These are phyloP conservation scores for Polytrichum formosum DNA, from an alignment of 225 moss, liverwort and hornwort genomes.

Conservation along the genomic window DNA sequence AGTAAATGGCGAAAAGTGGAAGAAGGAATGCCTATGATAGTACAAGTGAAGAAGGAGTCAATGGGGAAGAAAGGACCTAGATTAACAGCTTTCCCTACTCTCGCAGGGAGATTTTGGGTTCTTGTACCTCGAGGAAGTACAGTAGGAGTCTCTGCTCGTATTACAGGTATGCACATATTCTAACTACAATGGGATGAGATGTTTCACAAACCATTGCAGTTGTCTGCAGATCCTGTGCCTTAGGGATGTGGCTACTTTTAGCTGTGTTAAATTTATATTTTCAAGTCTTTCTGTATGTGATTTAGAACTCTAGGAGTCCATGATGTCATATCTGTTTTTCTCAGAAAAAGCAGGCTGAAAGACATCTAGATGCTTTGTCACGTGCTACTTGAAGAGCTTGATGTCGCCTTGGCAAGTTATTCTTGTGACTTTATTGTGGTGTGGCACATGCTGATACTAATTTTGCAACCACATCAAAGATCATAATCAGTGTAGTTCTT, in stretches of 20 bases:
- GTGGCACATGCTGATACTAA: too few species aligned
- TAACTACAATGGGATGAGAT: neutral
- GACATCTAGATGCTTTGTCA: too few species aligned
- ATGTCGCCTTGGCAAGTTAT: neutral
- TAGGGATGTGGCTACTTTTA: too few species aligned
- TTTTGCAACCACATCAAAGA: too few species aligned
- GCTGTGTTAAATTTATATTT: too few species aligned
- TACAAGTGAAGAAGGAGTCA: conserved; percentile 96
- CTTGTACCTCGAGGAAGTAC: conserved; percentile 81
- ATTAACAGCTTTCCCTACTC: conserved; percentile 88
- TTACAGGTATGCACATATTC: conserved; percentile 51
- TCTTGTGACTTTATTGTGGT: neutral
- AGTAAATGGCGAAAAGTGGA: conserved; percentile 94
- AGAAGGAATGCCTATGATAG: conserved; percentile 95
- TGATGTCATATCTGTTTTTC: too few species aligned
- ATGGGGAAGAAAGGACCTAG: conserved; percentile 97
- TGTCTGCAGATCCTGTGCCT: too few species aligned
- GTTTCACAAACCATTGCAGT: neutral
- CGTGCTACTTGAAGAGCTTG: too few species aligned
- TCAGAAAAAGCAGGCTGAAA: too few species aligned
- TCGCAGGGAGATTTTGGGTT: conserved; percentile 98
- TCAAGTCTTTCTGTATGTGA: too few species aligned
- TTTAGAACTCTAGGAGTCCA: too few species aligned
- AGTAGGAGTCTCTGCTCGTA: conserved; percentile 85
- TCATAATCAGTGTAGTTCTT: too few species aligned